phyloP scores from a whole-genome alignment of 371 early-diverging fungal species.

The Mortierella sp. region DNA sequence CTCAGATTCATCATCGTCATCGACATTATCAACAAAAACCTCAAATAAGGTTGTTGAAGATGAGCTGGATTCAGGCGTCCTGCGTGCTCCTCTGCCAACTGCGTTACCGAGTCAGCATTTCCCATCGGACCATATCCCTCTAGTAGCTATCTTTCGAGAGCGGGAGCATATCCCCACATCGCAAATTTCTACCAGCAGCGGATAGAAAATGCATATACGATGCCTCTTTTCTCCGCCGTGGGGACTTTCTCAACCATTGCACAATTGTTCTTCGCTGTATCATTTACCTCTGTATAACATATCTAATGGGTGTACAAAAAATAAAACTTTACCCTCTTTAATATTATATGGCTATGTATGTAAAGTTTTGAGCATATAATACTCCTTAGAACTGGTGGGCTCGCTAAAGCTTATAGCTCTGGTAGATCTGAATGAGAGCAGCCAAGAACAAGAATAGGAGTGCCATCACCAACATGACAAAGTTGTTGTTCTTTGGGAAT shows the following conservation, averaged over 20 bases:
- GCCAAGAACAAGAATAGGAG: constrained; percentile 54
- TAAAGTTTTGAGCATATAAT: no score
- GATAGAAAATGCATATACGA: neutral
- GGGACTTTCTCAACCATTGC: no score
- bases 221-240: neutral
- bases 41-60: neutral
- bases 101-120: constrained; percentile 50
- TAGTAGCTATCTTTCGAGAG: constrained; percentile 51
- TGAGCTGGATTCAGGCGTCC: neutral
- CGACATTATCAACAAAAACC: neutral
- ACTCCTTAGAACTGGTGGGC: no score
- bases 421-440: constrained; percentile 46
- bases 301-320: neutral
- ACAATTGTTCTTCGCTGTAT: constrained; percentile 2
- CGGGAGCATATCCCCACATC: constrained; percentile 27
- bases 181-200: neutral
- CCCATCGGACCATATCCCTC: constrained; percentile 53
- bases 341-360: no score
- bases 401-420: constrained; percentile 19
- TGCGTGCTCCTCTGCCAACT: constrained; percentile 29
- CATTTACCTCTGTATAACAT: neutral
- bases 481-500: constrained; percentile 59
- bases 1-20: neutral
- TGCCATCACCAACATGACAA: constrained; percentile 47
- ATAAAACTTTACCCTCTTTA: no score